These are phyloP conservation scores for Corchorus olitorius DNA, from an alignment of 345 rosid species.

Conservation along the genomic window DNA sequence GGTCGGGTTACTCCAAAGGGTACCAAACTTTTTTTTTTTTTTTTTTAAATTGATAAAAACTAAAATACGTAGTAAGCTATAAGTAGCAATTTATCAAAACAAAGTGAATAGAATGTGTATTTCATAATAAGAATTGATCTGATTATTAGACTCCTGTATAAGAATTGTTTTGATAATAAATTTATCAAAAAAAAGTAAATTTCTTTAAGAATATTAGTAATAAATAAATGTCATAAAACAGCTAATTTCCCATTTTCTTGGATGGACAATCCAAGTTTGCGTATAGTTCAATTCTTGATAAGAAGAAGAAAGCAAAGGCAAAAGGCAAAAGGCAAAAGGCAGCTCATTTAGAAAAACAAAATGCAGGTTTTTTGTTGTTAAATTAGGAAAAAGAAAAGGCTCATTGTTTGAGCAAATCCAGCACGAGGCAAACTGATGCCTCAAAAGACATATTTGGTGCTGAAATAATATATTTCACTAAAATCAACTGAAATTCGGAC, in stretches of 20 bases:
- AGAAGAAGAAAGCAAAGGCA: too few relatives aligned
- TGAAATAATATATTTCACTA: background rate
- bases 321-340: background rate
- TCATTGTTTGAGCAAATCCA: background rate
- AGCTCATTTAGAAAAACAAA: background rate
- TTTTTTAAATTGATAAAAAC: too few relatives aligned
- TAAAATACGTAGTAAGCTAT: too few relatives aligned
- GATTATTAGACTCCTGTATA: too few relatives aligned
- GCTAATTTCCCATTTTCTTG: background rate
- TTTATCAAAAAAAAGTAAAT: too few relatives aligned
- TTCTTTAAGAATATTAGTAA: too few relatives aligned
- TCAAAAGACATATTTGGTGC: background rate
- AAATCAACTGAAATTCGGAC: slow-evolving; percentile 15
- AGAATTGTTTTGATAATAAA: too few relatives aligned
- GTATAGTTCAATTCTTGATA: background rate
- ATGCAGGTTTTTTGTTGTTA: background rate
- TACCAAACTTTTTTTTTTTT: too few relatives aligned
- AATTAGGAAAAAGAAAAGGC: background rate
- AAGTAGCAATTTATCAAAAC: too few relatives aligned
- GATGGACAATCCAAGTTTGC: background rate
- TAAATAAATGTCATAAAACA: too few relatives aligned
- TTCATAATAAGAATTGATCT: too few relatives aligned
- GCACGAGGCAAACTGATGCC: background rate
- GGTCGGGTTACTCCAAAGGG: background rate
- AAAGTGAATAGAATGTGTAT: too few relatives aligned